Conservation (phyloP, 352 stramenopile species). For the Globisporangium ultimum region DNA sequence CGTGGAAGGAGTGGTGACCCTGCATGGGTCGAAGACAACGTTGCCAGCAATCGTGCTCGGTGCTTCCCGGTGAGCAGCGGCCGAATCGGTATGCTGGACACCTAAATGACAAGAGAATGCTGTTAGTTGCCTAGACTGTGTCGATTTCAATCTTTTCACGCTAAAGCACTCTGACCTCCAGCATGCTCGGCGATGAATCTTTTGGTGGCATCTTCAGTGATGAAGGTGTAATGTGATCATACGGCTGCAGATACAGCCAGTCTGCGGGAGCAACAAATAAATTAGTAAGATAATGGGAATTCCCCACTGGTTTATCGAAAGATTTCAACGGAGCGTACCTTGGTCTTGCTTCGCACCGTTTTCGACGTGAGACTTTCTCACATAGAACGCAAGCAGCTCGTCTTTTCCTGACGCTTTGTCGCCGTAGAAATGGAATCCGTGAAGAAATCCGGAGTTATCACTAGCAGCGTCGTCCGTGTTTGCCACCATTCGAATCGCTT, state of each 20-base stretch:
- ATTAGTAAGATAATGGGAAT: background rate
- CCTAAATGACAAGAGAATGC: background rate
- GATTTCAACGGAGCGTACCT: background rate
- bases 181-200: background rate
- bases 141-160: too few species aligned
- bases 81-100: background rate
- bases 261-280: slow-evolving; percentile 18
- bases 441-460: background rate
- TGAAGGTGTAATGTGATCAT: slow-evolving; percentile 32
- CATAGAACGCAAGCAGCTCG: slow-evolving; percentile 15
- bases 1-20: slow-evolving; percentile 11
- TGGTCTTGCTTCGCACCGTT: slow-evolving; percentile 4
- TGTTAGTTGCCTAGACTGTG: background rate
- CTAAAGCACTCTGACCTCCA: background rate
- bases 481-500: slow-evolving; percentile 16
- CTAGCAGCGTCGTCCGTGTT: background rate
- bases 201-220: background rate
- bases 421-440: slow-evolving; percentile 17
- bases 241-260: slow-evolving; percentile 40
- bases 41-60: slow-evolving; percentile 20
- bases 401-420: slow-evolving; percentile 8
- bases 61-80: background rate
- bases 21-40: slow-evolving; percentile 1
- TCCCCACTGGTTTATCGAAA: background rate
- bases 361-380: background rate